These are phyloP conservation scores for Fusarium sp. DNA, from an alignment of 2,329 filamentous ascomycete species.

Conservation along the genomic window DNA sequence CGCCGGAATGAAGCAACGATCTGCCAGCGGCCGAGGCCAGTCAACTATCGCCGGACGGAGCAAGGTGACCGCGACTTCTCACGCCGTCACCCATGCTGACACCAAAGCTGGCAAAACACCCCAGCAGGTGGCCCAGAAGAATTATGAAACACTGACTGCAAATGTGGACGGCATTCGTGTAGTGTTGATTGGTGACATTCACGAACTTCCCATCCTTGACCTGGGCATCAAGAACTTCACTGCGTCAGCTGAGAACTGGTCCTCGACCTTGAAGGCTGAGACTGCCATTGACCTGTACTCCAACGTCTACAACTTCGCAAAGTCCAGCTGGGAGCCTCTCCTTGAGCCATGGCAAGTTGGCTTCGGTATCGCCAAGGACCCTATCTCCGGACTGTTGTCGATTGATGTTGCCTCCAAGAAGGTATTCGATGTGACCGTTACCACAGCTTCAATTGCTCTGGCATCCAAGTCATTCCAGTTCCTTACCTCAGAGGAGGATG, in stretches of 20 bases:
- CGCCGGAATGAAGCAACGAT: constrained; percentile 65
- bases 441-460: constrained; percentile 92
- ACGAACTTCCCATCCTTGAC: constrained; percentile 95
- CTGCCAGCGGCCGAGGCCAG: constrained; percentile 68
- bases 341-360: constrained; percentile 98
- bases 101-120: constrained; percentile 38
- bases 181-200: constrained; percentile 93
- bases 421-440: constrained; percentile 90
- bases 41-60: constrained; percentile 61
- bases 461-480: constrained; percentile 95
- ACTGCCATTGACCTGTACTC: constrained; percentile 93
- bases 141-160: constrained; percentile 83
- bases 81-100: constrained; percentile 43
- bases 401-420: constrained; percentile 91
- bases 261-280: constrained; percentile 85
- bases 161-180: constrained; percentile 89
- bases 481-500: constrained; percentile 84
- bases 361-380: constrained; percentile 85
- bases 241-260: constrained; percentile 90
- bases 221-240: constrained; percentile 92
- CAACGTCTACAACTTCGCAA: constrained; percentile 99
- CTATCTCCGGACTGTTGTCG: constrained; percentile 79
- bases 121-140: constrained; percentile 27
- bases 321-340: constrained; percentile 97
- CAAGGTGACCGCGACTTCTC: constrained; percentile 57